Conservation (phyloP, 1,284 basidiomycete species). For the Meripilus lineatus region DNA sequence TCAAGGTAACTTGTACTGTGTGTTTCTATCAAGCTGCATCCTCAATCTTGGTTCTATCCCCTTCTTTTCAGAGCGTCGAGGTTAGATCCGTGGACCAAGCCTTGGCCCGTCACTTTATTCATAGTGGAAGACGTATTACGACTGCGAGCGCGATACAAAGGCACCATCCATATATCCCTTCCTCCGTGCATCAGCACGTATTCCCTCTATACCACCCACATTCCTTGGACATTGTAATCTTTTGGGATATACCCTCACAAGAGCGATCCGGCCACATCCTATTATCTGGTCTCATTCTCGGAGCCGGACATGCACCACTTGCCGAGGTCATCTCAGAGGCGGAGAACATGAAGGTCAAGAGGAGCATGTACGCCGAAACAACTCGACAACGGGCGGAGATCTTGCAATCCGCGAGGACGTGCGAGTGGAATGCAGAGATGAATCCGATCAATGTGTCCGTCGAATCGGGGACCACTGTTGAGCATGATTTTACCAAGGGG, state of each 20-base stretch:
- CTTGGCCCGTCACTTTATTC: conserved; percentile 42
- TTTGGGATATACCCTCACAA: conserved; percentile 64
- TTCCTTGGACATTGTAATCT: conserved; percentile 67
- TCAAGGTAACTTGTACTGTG: conserved; percentile 34
- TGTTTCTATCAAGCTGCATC: too few relatives aligned
- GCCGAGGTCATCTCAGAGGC: conserved; percentile 51
- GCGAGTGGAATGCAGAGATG: conserved; percentile 77
- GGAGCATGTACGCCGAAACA: conserved; percentile 89
- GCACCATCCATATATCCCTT: conserved; percentile 62
- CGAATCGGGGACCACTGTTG: conserved; percentile 35
- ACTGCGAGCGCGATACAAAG: conserved; percentile 32
- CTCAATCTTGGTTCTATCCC: not conserved
- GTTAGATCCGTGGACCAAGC: conserved; percentile 26
- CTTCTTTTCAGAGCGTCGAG: conserved; percentile 15
- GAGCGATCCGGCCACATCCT: conserved; percentile 57
- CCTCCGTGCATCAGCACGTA: conserved; percentile 44
- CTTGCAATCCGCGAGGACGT: conserved; percentile 58
- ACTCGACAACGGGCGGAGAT: conserved; percentile 65
- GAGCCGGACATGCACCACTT: conserved; percentile 63
- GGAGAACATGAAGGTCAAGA: conserved; percentile 60
- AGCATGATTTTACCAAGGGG: conserved; percentile 68
- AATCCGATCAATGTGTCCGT: conserved; percentile 59
- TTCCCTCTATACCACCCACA: conserved; percentile 79
- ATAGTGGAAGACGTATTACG: conserved; percentile 42
- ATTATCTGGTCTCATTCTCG: conserved; percentile 56